Evolutionary conservation across 73 alveolate species (phyloP).

Genomic region (Breviolum minutum): DNA sequence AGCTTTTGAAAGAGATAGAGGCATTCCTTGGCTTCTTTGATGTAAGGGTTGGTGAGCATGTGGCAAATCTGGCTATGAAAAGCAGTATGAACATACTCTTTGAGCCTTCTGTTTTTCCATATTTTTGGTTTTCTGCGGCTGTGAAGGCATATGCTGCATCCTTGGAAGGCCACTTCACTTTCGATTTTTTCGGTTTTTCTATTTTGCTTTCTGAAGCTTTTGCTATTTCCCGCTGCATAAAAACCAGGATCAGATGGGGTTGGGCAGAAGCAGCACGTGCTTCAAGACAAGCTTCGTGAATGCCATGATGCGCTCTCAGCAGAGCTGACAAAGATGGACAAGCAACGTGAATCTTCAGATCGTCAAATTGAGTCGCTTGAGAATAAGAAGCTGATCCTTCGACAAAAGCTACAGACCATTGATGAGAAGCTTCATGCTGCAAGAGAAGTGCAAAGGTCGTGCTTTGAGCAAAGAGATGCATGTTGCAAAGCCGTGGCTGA

Average conservation of each 20-base stretch:
- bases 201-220: too few species aligned
- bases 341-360: conserved; percentile 18
- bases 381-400: conserved; percentile 48
- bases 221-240: not conserved
- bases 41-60: too few species aligned
- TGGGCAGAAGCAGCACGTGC: conserved; percentile 31
- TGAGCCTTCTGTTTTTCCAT: too few species aligned
- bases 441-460: conserved; percentile 41
- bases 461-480: conserved; percentile 21
- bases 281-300: conserved; percentile 62
- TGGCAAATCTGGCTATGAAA: not conserved
- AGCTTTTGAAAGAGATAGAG: conserved; percentile 25
- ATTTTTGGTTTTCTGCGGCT: not conserved
- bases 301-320: conserved; percentile 31
- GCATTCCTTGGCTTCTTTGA: not conserved
- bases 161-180: conserved; percentile 13
- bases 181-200: not conserved
- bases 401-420: conserved; percentile 35
- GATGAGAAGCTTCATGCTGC: conserved; percentile 86
- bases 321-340: conserved; percentile 30
- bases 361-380: conserved; percentile 54
- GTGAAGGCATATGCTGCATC: conserved; percentile 25
- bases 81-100: too few species aligned
- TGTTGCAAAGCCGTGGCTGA: conserved; percentile 37
- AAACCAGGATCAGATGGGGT: conserved; percentile 43